These are phyloP conservation scores for Macrophomina pseudophaseolina DNA, from an alignment of 2,329 filamentous ascomycete genomes.

Conservation along the genomic window DNA sequence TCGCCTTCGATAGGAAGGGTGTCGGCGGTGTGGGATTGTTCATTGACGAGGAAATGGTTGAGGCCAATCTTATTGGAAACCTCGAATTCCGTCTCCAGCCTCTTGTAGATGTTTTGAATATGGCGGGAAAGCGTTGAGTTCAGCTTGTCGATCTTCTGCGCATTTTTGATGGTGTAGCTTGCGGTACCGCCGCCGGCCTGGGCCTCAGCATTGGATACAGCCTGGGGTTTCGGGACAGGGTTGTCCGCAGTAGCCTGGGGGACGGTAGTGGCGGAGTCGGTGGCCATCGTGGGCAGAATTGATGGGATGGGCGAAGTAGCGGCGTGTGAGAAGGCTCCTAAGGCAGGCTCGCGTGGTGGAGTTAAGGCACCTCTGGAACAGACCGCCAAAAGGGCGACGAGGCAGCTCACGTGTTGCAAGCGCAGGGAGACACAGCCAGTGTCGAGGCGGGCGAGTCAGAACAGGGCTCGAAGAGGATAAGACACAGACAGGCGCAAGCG, in stretches of 20 bases:
- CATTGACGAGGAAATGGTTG: constrained; percentile 11
- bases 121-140: constrained; percentile 37
- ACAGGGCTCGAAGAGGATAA: constrained; percentile 15
- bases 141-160: constrained; percentile 39
- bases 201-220: constrained; percentile 18
- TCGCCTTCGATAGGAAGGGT: constrained; percentile 18
- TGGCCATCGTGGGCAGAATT: constrained; percentile 5
- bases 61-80: constrained; percentile 35
- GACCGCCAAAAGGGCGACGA: constrained; percentile 19
- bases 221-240: neutral
- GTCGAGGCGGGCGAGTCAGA: constrained; percentile 10
- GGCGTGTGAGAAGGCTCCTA: neutral
- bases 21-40: constrained; percentile 18
- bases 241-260: constrained; percentile 5
- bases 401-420: constrained; percentile 7
- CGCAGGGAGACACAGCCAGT: constrained; percentile 3
- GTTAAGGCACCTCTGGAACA: constrained; percentile 1
- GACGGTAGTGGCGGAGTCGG: constrained; percentile 20
- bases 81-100: constrained; percentile 38
- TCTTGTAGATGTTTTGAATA: constrained; percentile 38
- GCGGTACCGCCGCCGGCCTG: constrained; percentile 46
- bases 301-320: constrained; percentile 1
- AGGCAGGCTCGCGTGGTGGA: neutral
- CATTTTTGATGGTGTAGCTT: constrained; percentile 34
- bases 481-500: constrained; percentile 13